Conservation (phyloP, 352 stramenopile species). For the Phytopythium vexans region DNA sequence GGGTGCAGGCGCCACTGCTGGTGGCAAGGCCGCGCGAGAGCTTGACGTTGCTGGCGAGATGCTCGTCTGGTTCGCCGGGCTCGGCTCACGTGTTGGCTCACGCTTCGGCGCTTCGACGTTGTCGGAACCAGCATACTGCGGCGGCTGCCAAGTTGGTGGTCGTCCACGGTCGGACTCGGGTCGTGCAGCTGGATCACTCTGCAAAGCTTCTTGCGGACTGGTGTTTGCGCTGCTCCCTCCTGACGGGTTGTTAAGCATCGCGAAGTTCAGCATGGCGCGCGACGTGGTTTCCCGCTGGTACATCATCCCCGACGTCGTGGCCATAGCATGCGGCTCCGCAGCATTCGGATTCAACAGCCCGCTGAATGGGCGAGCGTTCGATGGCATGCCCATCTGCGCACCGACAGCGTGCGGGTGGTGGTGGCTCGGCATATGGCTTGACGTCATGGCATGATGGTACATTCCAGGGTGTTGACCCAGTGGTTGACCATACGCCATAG, state of each 20-base stretch:
- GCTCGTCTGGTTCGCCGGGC: not conserved
- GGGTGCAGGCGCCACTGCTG: not conserved
- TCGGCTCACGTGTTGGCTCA: too few relatives aligned
- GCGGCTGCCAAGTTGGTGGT: too few relatives aligned
- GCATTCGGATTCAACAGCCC: slow-evolving; percentile 35
- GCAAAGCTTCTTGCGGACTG: slow-evolving; percentile 8
- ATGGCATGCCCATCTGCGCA: not conserved
- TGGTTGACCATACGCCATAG: slow-evolving; percentile 2
- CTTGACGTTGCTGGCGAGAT: not conserved
- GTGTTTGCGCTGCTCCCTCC: slow-evolving; percentile 6
- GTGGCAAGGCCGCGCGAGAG: not conserved
- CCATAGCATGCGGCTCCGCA: slow-evolving; percentile 19
- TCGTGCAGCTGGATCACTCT: too few relatives aligned
- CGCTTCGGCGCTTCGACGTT: too few relatives aligned
- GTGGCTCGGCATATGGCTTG: slow-evolving; percentile 1
- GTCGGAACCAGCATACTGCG: too few relatives aligned
- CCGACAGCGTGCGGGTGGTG: slow-evolving; percentile 2
- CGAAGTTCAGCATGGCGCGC: slow-evolving; percentile 53
- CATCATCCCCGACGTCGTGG: slow-evolving; percentile 15
- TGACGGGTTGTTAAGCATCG: slow-evolving; percentile 37
- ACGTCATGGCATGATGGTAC: not conserved
- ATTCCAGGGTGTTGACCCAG: not conserved
- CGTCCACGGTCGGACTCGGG: too few relatives aligned
- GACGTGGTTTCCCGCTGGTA: slow-evolving; percentile 40
- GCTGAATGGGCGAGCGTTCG: slow-evolving; percentile 2